Conservation (phyloP, 1,284 basidiomycete species). For the Heterobasidion annosum region DNA sequence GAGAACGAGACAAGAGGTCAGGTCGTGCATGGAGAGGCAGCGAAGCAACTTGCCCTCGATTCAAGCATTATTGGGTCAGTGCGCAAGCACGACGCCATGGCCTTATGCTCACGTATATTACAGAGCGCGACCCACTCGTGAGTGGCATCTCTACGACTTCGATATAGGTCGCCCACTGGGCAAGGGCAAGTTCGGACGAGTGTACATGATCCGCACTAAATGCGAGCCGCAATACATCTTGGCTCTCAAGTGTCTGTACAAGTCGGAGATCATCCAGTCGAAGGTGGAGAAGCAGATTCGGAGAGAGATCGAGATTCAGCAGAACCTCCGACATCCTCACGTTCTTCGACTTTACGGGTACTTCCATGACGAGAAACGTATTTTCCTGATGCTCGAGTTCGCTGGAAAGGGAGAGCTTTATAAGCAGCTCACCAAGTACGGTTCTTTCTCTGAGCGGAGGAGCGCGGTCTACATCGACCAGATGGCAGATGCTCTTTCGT, state of each 20-base stretch:
- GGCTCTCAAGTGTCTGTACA: slow-evolving; percentile 96
- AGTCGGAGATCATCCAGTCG: slow-evolving; percentile 86
- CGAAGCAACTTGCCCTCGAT: slow-evolving; percentile 68
- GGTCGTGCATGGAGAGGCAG: slow-evolving; percentile 62
- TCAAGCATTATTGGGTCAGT: slow-evolving; percentile 59
- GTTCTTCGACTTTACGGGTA: slow-evolving; percentile 92
- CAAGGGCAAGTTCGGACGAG: slow-evolving; percentile 97
- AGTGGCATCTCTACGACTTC: slow-evolving; percentile 82
- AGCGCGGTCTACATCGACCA: slow-evolving; percentile 91
- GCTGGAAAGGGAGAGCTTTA: slow-evolving; percentile 95
- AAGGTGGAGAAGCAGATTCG: slow-evolving; percentile 91
- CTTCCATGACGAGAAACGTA: slow-evolving; percentile 97
- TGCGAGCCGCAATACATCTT: slow-evolving; percentile 85
- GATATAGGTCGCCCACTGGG: slow-evolving; percentile 95
- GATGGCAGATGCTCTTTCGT: slow-evolving; percentile 94
- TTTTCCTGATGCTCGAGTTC: slow-evolving; percentile 96
- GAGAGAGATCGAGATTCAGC: slow-evolving; percentile 98
- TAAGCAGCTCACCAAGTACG: slow-evolving; percentile 84
- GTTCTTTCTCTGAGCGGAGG: slow-evolving; percentile 82
- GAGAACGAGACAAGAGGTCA: slow-evolving; percentile 65
- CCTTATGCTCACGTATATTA: neutral
- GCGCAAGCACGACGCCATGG: neutral
- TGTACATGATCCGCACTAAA: slow-evolving; percentile 97
- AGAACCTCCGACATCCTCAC: slow-evolving; percentile 94
- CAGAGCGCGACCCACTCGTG: slow-evolving; percentile 63